Evolutionary conservation across 2,329 filamentous ascomycete species (phyloP).

Genomic region (Penicillium sp.): DNA sequence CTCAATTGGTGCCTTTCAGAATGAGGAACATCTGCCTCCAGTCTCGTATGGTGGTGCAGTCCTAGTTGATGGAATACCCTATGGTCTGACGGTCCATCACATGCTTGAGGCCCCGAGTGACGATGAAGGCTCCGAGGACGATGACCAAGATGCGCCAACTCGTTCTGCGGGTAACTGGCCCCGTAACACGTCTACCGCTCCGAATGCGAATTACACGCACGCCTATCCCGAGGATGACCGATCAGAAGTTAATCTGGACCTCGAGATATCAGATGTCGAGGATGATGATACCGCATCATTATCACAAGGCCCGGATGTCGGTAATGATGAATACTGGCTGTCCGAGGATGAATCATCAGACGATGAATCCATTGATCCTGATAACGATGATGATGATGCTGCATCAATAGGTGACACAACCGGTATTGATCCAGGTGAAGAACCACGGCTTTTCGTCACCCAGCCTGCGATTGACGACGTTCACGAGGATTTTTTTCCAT

Average conservation of each 20-base stretch:
- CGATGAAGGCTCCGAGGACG: constrained; percentile 48
- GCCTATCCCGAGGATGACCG: constrained; percentile 41
- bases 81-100: constrained; percentile 95
- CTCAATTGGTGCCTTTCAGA: constrained; percentile 88
- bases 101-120: constrained; percentile 74
- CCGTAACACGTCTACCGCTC: constrained; percentile 18
- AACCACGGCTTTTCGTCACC: constrained; percentile 77
- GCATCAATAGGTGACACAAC: constrained; percentile 70
- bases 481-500: constrained; percentile 77
- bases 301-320: constrained; percentile 37
- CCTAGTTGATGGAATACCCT: constrained; percentile 77
- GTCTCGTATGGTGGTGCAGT: constrained; percentile 90
- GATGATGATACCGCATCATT: constrained; percentile 44
- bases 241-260: constrained; percentile 41
- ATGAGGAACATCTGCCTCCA: constrained; percentile 80
- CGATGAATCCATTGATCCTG: constrained; percentile 53
- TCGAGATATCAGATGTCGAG: constrained; percentile 57
- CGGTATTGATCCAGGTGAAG: constrained; percentile 72
- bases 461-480: constrained; percentile 91
- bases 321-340: constrained; percentile 45
- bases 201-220: constrained; percentile 35
- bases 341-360: constrained; percentile 53
- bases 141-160: constrained; percentile 34
- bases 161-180: constrained; percentile 49
- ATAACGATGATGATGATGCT: constrained; percentile 55